Conservation (phyloP, 768 basidiomycete genomes). For the Suillus paluster region DNA sequence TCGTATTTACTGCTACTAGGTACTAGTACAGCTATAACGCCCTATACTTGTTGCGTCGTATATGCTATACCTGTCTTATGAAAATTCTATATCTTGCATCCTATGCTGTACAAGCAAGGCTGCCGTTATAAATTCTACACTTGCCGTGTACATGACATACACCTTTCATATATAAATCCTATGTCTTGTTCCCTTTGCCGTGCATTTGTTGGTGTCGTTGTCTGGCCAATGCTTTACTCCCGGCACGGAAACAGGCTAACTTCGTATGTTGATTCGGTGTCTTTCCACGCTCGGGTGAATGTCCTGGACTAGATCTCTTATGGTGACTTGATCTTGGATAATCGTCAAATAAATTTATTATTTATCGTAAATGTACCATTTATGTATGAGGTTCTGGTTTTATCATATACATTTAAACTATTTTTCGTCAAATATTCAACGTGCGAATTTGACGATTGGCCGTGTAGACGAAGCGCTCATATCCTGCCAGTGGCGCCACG, state of each 20-base stretch:
- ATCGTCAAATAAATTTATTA: neutral
- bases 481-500: too few relatives aligned
- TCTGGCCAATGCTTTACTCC: neutral
- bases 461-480: too few relatives aligned
- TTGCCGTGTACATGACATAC: neutral
- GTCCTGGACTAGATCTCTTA: neutral
- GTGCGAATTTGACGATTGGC: neutral
- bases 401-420: neutral
- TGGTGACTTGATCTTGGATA: neutral
- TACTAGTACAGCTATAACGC: too few relatives aligned
- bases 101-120: neutral
- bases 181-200: neutral
- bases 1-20: too few relatives aligned
- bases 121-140: neutral
- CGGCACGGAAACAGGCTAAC: too few relatives aligned
- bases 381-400: neutral
- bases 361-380: neutral
- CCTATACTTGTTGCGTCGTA: neutral
- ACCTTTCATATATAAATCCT: neutral
- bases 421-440: conserved; percentile 1
- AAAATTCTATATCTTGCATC: neutral
- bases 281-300: neutral
- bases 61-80: neutral
- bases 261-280: too few relatives aligned
- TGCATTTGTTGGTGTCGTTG: neutral